phyloP scores from a whole-genome alignment of 148 eudicot species.

The Arctostaphylos glauca region DNA sequence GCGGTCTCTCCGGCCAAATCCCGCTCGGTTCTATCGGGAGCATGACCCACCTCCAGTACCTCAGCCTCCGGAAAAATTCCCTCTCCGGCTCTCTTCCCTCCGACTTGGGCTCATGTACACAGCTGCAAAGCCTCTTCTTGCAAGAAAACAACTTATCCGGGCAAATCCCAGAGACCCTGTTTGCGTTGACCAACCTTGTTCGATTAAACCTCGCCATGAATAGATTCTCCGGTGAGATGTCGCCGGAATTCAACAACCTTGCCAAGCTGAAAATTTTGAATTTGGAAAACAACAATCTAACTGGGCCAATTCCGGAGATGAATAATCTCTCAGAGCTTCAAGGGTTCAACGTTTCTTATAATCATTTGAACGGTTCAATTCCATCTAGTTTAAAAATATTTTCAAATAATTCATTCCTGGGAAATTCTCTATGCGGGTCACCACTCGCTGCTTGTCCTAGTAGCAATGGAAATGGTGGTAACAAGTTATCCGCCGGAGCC shows the following conservation, averaged over 20 bases:
- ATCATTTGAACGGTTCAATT: constrained; percentile 31
- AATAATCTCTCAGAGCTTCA: neutral
- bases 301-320: constrained; percentile 33
- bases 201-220: constrained; percentile 26
- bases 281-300: constrained; percentile 32
- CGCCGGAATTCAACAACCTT: constrained; percentile 24
- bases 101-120: constrained; percentile 28
- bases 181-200: constrained; percentile 12
- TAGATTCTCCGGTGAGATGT: constrained; percentile 27
- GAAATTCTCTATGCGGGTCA: constrained; percentile 33
- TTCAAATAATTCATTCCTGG: constrained; percentile 18
- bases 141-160: constrained; percentile 40
- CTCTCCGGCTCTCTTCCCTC: constrained; percentile 43
- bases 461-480: neutral
- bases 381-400: constrained; percentile 14
- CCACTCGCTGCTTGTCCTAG: constrained; percentile 26
- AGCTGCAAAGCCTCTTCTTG: constrained; percentile 30
- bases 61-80: constrained; percentile 48
- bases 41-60: constrained; percentile 29
- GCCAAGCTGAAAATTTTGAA: constrained; percentile 20
- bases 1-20: constrained; percentile 34
- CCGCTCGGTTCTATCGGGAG: constrained; percentile 32
- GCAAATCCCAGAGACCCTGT: constrained; percentile 25
- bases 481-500: constrained; percentile 32
- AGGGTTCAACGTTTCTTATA: constrained; percentile 34